Conservation (phyloP, 192 early-diverging fungal genomes). For the Coemansia sp. region DNA sequence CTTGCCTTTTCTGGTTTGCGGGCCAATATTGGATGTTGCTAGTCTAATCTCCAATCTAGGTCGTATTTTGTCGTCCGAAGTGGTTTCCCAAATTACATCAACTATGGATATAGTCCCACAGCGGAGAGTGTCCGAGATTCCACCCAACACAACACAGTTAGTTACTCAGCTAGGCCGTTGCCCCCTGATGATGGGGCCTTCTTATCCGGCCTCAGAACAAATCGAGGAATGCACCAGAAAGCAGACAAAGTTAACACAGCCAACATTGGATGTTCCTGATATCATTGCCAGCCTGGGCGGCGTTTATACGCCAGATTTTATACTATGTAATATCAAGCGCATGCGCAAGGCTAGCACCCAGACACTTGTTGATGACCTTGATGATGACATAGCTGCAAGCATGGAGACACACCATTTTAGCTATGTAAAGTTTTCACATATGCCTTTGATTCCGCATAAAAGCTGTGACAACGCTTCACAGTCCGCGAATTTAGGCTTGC, state of each 20-base stretch:
- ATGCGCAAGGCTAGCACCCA: conserved; percentile 20
- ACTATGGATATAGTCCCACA: neutral
- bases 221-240: neutral
- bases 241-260: neutral
- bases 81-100: neutral
- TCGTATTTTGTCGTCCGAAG: neutral
- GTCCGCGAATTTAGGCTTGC: neutral
- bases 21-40: conserved; percentile 1
- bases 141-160: neutral
- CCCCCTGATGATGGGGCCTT: neutral
- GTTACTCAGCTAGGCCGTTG: neutral
- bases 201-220: neutral
- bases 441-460: neutral
- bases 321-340: conserved; percentile 9
- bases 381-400: neutral
- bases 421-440: neutral
- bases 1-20: neutral
- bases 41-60: conserved; percentile 2
- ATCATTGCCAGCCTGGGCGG: conserved; percentile 38
- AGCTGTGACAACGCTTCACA: too few relatives aligned
- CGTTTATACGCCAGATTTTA: conserved; percentile 26
- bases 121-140: neutral
- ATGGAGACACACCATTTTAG: neutral
- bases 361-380: conserved; percentile 10
- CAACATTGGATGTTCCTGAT: conserved; percentile 14